These are phyloP conservation scores for Paramecium sexaurelia DNA, from an alignment of 73 alveolate genomes.

Conservation along the genomic window DNA sequence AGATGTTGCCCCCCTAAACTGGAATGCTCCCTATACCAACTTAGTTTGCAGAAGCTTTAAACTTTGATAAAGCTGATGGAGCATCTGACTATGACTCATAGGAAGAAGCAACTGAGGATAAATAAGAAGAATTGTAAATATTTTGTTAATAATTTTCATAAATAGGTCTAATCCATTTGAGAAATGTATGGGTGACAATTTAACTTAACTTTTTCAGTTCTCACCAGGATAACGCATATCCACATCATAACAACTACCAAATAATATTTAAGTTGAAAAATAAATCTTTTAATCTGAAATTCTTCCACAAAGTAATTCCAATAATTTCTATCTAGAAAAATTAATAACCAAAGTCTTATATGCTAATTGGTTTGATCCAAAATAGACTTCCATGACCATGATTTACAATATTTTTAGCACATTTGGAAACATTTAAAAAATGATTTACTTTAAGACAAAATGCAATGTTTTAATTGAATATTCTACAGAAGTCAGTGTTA, in stretches of 20 bases:
- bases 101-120: neutral
- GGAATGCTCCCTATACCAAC: neutral
- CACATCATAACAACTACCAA: constrained; percentile 31
- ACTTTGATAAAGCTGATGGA: neutral
- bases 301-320: neutral
- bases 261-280: neutral
- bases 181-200: neutral
- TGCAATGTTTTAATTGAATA: constrained; percentile 63
- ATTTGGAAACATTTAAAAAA: constrained; percentile 59
- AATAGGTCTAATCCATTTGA: constrained; percentile 10
- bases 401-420: constrained; percentile 61
- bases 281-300: constrained; percentile 9
- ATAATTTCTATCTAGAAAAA: constrained; percentile 30
- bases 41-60: neutral
- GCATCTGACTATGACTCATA: neutral
- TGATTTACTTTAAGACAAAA: constrained; percentile 60
- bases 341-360: constrained; percentile 52
- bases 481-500: constrained; percentile 45
- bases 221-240: neutral
- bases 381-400: constrained; percentile 49
- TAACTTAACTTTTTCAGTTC: neutral
- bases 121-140: neutral
- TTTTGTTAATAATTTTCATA: neutral
- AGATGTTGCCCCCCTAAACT: neutral
- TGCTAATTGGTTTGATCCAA: constrained; percentile 68